Evolutionary conservation across 1,284 basidiomycete genomes (phyloP).

Genomic region (Trichosporon faecale): DNA sequence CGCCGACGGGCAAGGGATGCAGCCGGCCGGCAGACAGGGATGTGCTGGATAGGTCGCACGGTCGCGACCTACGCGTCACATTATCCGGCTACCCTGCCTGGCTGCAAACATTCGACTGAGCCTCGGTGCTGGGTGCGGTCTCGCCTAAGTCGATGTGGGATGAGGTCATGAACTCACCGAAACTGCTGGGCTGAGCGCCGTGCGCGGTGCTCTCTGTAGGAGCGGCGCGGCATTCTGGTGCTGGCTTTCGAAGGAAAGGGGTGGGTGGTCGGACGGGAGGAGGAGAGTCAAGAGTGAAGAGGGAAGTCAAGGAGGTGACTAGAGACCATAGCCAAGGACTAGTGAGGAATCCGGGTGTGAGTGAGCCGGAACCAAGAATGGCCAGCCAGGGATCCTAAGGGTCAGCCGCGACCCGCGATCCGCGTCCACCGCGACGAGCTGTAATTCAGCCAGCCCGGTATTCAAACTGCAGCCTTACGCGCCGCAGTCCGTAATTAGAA

Average conservation of each 20-base stretch:
- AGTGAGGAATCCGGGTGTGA: not conserved
- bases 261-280: not conserved
- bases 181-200: conserved; percentile 15
- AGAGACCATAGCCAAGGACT: not conserved
- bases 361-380: not conserved
- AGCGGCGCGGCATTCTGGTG: conserved; percentile 20
- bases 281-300: not conserved
- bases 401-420: not conserved
- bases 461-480: not conserved
- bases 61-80: not conserved
- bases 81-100: not conserved
- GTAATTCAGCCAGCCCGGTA: not conserved
- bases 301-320: too few species aligned
- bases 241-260: not conserved
- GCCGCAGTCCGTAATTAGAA: not conserved
- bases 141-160: not conserved
- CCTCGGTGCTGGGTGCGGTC: not conserved
- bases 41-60: not conserved
- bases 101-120: not conserved
- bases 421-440: not conserved
- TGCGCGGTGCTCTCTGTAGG: conserved; percentile 26
- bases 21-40: not conserved
- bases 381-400: not conserved
- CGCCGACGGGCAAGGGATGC: not conserved
- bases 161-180: conserved; percentile 15